These are phyloP conservation scores for Pseudogymnoascus sp. DNA, from an alignment of 2,329 filamentous ascomycete genomes.

Conservation along the genomic window DNA sequence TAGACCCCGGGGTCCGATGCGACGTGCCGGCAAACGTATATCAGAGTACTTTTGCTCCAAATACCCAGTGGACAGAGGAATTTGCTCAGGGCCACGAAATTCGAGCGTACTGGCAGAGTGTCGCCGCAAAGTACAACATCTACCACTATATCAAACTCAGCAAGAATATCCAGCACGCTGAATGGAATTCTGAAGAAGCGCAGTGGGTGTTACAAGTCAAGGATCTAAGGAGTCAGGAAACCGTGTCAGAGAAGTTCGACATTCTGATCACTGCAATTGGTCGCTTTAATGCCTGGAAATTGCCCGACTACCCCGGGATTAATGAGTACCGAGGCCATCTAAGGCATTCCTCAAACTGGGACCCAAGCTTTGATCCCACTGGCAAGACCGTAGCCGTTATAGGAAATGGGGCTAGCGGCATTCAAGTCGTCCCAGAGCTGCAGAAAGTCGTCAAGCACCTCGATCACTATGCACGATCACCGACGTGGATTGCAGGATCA, in stretches of 20 bases:
- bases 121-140: conserved; percentile 58
- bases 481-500: conserved; percentile 60
- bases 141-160: conserved; percentile 50
- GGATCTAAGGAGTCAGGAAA: conserved; percentile 33
- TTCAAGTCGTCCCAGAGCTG: conserved; percentile 49
- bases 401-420: conserved; percentile 55
- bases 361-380: conserved; percentile 43
- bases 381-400: conserved; percentile 48
- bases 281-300: conserved; percentile 57
- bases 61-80: conserved; percentile 61
- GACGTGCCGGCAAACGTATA: conserved; percentile 66
- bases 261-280: conserved; percentile 58
- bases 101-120: conserved; percentile 54
- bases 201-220: conserved; percentile 46
- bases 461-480: conserved; percentile 58
- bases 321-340: conserved; percentile 47
- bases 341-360: conserved; percentile 56
- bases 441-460: conserved; percentile 43
- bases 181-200: conserved; percentile 46
- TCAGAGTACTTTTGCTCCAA: conserved; percentile 60
- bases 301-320: conserved; percentile 55
- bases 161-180: conserved; percentile 46
- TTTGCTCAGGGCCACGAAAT: conserved; percentile 64
- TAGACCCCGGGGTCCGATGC: conserved; percentile 43
- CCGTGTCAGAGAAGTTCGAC: conserved; percentile 45